A percentile compares a stretch with the other conserved stretches of the same genome.
These are phyloP conservation scores for Ophiostoma populinum DNA, from an alignment of 2,329 filamentous ascomycete genomes.

Conservation along the genomic window DNA sequence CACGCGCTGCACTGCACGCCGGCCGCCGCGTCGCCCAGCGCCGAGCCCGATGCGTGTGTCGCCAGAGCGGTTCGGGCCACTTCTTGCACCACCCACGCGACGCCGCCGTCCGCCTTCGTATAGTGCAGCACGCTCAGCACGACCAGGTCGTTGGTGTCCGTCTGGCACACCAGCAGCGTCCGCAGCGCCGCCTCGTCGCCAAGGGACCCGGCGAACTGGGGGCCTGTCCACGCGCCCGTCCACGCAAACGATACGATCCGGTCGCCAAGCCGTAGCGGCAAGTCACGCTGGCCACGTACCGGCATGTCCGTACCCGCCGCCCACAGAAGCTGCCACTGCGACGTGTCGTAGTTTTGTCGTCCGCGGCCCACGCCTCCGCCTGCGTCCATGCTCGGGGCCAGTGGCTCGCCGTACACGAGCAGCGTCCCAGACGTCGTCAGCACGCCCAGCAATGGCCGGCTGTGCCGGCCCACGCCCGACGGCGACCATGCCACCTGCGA, in stretches of 20 bases:
- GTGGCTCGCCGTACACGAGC: conserved; percentile 31
- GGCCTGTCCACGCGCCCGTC: conserved; percentile 19
- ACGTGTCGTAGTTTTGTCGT: conserved; percentile 16
- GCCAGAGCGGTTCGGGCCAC: conserved; percentile 27
- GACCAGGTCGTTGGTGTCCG: conserved; percentile 30
- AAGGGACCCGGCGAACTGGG: not conserved
- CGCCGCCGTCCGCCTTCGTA: conserved; percentile 5
- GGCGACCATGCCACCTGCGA: conserved; percentile 40
- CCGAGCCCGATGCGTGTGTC: not conserved
- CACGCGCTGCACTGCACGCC: conserved; percentile 38
- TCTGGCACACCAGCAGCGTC: conserved; percentile 34
- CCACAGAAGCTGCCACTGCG: conserved; percentile 37
- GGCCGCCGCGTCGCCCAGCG: not conserved
- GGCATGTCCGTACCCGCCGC: conserved; percentile 34
- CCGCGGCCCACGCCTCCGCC: conserved; percentile 1
- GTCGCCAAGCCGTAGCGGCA: conserved; percentile 20
- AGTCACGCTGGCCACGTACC: conserved; percentile 22
- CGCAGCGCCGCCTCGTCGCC: conserved; percentile 3
- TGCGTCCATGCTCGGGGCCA: conserved; percentile 10
- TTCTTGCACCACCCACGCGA: conserved; percentile 32
- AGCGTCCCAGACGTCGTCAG: conserved; percentile 33
- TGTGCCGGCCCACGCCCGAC: conserved; percentile 35
- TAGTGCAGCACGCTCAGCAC: conserved; percentile 26
- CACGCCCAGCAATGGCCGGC: conserved; percentile 32
- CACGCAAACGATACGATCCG: conserved; percentile 35